These are phyloP conservation scores for Fusarium fujikuroi DNA, from an alignment of 2,329 filamentous ascomycete species.

Conservation along the genomic window DNA sequence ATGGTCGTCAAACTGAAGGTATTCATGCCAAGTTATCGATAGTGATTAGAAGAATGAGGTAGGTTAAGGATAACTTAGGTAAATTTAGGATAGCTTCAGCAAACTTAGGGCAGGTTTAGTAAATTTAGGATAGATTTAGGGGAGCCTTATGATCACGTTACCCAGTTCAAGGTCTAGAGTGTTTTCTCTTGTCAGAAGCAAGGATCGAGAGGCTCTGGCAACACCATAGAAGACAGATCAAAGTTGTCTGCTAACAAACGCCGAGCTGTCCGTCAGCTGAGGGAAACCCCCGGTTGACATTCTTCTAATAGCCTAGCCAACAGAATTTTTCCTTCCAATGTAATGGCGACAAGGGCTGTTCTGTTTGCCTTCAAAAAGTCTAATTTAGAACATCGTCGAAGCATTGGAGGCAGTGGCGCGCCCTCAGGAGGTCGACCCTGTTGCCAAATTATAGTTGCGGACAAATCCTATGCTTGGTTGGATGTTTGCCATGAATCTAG, in stretches of 20 bases:
- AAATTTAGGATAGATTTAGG: too few relatives aligned
- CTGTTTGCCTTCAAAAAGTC: not conserved
- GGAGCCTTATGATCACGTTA: too few relatives aligned
- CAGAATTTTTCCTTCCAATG: not conserved
- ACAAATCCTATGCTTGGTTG: not conserved
- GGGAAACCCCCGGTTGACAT: too few relatives aligned
- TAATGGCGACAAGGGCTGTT: accelerated
- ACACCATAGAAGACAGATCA: not conserved
- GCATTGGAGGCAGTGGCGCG: not conserved
- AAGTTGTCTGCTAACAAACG: not conserved
- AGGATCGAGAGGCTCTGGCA: not conserved
- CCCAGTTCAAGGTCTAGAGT: not conserved
- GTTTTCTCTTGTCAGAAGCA: not conserved
- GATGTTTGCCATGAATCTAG: not conserved
- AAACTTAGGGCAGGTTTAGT: too few relatives aligned
- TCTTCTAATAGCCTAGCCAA: not conserved
- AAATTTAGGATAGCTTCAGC: too few relatives aligned
- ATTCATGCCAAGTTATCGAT: too few relatives aligned
- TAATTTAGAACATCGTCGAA: not conserved
- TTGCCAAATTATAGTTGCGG: not conserved
- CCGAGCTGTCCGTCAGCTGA: not conserved
- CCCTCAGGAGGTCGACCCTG: too few relatives aligned
- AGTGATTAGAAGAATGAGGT: too few relatives aligned
- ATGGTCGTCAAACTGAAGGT: too few relatives aligned
- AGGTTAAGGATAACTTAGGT: too few relatives aligned